These are phyloP conservation scores for Arthromyces matolae DNA, from an alignment of 768 basidiomycete species.

Conservation along the genomic window DNA sequence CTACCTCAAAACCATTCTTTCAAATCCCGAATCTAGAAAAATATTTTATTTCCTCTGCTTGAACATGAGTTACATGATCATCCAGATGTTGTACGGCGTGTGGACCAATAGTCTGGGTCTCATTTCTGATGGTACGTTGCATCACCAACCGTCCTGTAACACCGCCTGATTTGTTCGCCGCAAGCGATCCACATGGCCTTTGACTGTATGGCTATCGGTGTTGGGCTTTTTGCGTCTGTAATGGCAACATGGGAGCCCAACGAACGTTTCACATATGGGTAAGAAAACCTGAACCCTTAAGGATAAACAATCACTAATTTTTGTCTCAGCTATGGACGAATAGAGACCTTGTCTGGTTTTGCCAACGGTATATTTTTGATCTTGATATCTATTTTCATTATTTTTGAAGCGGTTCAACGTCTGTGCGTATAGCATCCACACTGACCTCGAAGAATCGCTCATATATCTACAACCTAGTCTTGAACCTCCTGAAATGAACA, in stretches of 20 bases:
- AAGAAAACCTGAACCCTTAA: conserved; percentile 19
- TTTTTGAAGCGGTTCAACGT: conserved; percentile 95
- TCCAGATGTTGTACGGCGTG: conserved; percentile 95
- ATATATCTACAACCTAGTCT: no score
- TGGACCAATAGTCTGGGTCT: conserved; percentile 97
- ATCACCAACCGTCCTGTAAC: conserved; percentile 2
- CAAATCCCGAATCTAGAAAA: conserved; percentile 87
- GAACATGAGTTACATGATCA: conserved; percentile 93
- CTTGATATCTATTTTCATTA: conserved; percentile 94
- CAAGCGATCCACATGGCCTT: conserved; percentile 99
- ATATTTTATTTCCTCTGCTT: conserved; percentile 97
- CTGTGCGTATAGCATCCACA: conserved; percentile 73
- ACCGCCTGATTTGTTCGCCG: conserved; percentile 5
- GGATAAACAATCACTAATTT: neutral
- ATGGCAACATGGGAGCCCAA: conserved; percentile 99
- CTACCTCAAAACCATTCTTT: conserved; percentile 87
- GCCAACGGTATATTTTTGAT: conserved; percentile 95
- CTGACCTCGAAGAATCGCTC: no score
- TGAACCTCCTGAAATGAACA: conserved; percentile 99
- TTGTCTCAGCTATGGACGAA: conserved; percentile 75
- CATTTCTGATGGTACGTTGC: conserved; percentile 82
- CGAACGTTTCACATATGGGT: conserved; percentile 94
- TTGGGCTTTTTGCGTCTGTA: conserved; percentile 92
- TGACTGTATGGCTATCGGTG: conserved; percentile 95
- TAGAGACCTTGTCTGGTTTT: conserved; percentile 96